Conservation (phyloP, 2,329 filamentous ascomycete genomes). For the Hansfordia pulvinata region DNA sequence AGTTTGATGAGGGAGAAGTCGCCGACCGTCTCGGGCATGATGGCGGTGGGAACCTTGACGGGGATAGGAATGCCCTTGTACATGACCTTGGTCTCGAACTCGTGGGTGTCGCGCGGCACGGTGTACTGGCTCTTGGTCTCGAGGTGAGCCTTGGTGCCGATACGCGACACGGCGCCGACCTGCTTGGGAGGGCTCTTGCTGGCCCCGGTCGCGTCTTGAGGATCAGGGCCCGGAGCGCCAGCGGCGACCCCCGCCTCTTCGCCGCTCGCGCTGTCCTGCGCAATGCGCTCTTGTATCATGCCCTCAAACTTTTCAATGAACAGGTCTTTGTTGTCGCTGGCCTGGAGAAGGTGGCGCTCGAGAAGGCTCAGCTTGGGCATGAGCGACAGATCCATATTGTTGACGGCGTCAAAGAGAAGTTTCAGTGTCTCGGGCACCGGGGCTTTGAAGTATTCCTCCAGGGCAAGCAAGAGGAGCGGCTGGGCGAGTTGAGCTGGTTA, state of each 20-base stretch:
- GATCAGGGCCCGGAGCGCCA: slow-evolving; percentile 11
- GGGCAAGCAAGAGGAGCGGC: slow-evolving; percentile 77
- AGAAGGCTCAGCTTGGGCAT: slow-evolving; percentile 77
- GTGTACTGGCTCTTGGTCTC: slow-evolving; percentile 54
- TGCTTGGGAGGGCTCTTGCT: slow-evolving; percentile 28
- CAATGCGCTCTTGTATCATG: slow-evolving; percentile 75
- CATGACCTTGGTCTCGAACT: slow-evolving; percentile 89
- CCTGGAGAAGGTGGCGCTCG: slow-evolving; percentile 75
- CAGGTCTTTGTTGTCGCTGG: slow-evolving; percentile 86
- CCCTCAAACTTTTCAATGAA: slow-evolving; percentile 96
- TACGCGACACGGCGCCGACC: slow-evolving; percentile 36
- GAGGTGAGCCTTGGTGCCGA: slow-evolving; percentile 48
- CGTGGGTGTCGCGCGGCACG: slow-evolving; percentile 86
- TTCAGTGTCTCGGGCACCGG: slow-evolving; percentile 80
- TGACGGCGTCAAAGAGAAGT: slow-evolving; percentile 82
- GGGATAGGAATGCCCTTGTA: slow-evolving; percentile 96
- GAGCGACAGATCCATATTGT: slow-evolving; percentile 89
- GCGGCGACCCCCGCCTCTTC: slow-evolving; percentile 29
- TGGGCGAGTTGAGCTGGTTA: slow-evolving; percentile 19
- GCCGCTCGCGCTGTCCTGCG: slow-evolving; percentile 41
- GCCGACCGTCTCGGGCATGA: slow-evolving; percentile 90
- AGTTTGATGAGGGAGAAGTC: slow-evolving; percentile 97
- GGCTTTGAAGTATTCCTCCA: slow-evolving; percentile 94
- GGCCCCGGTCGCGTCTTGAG: neutral
- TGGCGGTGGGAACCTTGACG: slow-evolving; percentile 87